phyloP scores from a whole-genome alignment of 345 rosid genomes.

The Angophora floribunda region DNA sequence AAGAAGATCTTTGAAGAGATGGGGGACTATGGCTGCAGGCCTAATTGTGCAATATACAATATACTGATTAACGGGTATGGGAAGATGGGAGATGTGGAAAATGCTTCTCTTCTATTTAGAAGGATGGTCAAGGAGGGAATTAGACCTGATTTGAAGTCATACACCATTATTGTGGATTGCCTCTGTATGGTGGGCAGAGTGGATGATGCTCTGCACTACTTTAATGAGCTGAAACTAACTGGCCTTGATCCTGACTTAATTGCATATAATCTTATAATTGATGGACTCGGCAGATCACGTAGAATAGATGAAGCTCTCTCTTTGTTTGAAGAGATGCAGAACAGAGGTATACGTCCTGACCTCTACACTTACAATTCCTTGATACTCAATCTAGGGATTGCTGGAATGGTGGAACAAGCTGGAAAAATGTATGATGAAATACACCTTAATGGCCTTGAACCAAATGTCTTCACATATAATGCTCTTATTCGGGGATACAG shows the following conservation, averaged over 20 bases:
- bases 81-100: constrained; percentile 59
- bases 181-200: constrained; percentile 60
- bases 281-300: constrained; percentile 60
- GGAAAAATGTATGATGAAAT: constrained; percentile 53
- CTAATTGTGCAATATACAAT: constrained; percentile 80
- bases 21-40: constrained; percentile 67
- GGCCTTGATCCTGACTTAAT: constrained; percentile 62
- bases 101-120: constrained; percentile 53
- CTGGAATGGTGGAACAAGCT: constrained; percentile 65
- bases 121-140: constrained; percentile 73
- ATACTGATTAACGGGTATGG: constrained; percentile 84
- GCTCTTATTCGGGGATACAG: constrained; percentile 77
- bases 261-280: constrained; percentile 69
- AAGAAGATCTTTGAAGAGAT: constrained; percentile 67
- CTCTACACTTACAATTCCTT: constrained; percentile 78
- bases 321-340: constrained; percentile 60
- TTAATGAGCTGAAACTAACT: constrained; percentile 46
- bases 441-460: constrained; percentile 53
- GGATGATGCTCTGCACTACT: constrained; percentile 66
- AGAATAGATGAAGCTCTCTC: constrained; percentile 59
- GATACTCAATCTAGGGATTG: constrained; percentile 55
- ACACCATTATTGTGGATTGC: constrained; percentile 67
- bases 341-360: constrained; percentile 51
- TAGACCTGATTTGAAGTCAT: constrained; percentile 89
- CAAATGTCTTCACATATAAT: constrained; percentile 79